Percentiles rank a stretch among this genome's conserved stretches.
Conservation (phyloP, 2,329 filamentous ascomycete genomes). For the Penicillium thymicola region DNA sequence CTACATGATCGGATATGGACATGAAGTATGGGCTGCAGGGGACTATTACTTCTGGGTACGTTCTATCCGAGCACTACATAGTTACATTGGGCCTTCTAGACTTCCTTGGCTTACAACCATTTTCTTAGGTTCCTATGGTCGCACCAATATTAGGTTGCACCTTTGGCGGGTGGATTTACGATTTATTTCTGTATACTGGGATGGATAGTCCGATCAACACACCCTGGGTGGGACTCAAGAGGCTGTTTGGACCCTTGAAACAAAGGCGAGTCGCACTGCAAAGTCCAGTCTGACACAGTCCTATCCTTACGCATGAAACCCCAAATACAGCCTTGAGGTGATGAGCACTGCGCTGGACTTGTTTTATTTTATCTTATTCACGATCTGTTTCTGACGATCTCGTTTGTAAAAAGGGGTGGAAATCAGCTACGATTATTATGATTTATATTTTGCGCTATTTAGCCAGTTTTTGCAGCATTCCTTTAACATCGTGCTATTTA, state of each 20-base stretch:
- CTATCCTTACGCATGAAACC: neutral
- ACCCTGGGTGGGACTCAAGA: constrained; percentile 61
- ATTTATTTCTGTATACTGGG: constrained; percentile 66
- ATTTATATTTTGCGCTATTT: neutral
- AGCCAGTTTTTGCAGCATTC: neutral
- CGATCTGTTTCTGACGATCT: neutral
- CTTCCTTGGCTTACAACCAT: neutral
- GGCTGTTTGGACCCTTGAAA: constrained; percentile 39
- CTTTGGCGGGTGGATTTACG: constrained; percentile 65
- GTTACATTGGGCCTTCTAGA: neutral
- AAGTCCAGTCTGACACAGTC: constrained; percentile 17
- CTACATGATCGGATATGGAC: constrained; percentile 66
- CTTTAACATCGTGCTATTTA: neutral
- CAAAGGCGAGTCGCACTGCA: constrained; percentile 9
- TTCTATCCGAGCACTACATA: neutral
- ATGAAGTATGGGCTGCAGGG: constrained; percentile 64
- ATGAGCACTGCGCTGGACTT: neutral
- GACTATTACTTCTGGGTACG: constrained; percentile 70
- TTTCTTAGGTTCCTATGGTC: constrained; percentile 64
- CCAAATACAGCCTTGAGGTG: neutral
- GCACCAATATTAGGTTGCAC: constrained; percentile 63
- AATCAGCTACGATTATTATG: neutral
- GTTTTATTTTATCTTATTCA: neutral
- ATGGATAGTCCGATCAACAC: constrained; percentile 65
- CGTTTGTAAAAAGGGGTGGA: neutral